Evolutionary conservation across 306 rosid genomes (phyloP).

Genomic region (Pyrus pyrifolia): DNA sequence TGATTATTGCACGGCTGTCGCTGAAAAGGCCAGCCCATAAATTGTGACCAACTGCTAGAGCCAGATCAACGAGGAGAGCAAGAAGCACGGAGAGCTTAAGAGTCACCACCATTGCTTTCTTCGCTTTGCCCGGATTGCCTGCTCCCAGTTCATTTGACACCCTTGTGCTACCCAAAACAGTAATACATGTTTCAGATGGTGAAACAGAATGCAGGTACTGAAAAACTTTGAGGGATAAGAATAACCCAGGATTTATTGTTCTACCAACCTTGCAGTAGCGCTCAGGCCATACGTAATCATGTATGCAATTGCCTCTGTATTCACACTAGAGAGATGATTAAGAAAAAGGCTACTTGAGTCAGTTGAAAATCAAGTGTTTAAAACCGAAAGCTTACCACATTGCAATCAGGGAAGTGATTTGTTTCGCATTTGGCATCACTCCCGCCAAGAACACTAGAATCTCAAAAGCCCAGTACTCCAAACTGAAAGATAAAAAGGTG

Average conservation of each 20-base stretch:
- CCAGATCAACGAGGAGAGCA: too few relatives aligned
- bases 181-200: neutral
- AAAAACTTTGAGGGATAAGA: neutral
- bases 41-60: too few relatives aligned
- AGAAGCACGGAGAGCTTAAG: too few relatives aligned
- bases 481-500: conserved; percentile 30
- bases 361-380: neutral
- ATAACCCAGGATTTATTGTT: neutral
- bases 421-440: conserved; percentile 53
- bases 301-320: conserved; percentile 62
- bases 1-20: too few relatives aligned
- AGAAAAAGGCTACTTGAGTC: neutral
- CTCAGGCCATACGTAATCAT: conserved; percentile 71
- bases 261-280: conserved; percentile 67
- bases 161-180: conserved; percentile 45
- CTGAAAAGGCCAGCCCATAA: too few relatives aligned
- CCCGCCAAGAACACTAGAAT: conserved; percentile 74
- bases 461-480: conserved; percentile 85
- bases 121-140: conserved; percentile 22
- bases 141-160: conserved; percentile 88
- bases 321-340: conserved; percentile 33
- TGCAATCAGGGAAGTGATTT: conserved; percentile 73
- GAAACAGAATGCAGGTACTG: neutral
- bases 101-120: too few relatives aligned
- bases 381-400: conserved; percentile 48